These are phyloP conservation scores for Claviceps digitariae DNA, from an alignment of 2,329 filamentous ascomycete species.

Conservation along the genomic window DNA sequence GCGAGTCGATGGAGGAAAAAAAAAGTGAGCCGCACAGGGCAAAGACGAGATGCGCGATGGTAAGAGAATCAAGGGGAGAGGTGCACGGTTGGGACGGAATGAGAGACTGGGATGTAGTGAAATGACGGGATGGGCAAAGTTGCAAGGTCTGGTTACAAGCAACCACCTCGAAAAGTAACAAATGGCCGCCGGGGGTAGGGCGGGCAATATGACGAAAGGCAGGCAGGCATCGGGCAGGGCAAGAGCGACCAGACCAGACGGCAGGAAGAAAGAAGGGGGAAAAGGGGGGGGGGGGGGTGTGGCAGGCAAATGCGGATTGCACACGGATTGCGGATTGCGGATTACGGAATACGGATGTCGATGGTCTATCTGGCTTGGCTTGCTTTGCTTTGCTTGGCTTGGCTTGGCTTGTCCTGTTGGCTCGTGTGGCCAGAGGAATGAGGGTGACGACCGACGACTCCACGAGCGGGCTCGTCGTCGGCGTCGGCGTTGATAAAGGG, in stretches of 20 bases:
- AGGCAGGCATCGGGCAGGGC: background rate
- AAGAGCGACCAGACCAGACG: background rate
- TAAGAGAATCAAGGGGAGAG: background rate
- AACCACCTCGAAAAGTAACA: background rate
- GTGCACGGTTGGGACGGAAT: background rate
- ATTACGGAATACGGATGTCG: background rate
- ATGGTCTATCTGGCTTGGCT: background rate
- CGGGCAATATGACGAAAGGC: background rate
- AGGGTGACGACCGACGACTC: background rate
- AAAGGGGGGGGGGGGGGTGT: background rate
- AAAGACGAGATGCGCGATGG: background rate
- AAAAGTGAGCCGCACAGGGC: background rate
- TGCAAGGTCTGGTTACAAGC: background rate
- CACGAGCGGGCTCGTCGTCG: background rate
- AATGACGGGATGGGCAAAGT: background rate
- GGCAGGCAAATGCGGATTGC: background rate
- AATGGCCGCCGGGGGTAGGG: background rate
- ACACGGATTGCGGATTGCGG: background rate
- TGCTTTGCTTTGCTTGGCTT: background rate
- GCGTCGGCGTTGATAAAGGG: background rate
- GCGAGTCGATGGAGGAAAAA: background rate
- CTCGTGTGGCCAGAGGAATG: background rate
- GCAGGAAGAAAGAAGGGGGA: background rate
- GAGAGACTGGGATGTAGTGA: background rate
- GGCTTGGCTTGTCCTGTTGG: background rate